These are phyloP conservation scores for Rhodamnia rubescens DNA, from an alignment of 345 rosid species.

Conservation along the genomic window DNA sequence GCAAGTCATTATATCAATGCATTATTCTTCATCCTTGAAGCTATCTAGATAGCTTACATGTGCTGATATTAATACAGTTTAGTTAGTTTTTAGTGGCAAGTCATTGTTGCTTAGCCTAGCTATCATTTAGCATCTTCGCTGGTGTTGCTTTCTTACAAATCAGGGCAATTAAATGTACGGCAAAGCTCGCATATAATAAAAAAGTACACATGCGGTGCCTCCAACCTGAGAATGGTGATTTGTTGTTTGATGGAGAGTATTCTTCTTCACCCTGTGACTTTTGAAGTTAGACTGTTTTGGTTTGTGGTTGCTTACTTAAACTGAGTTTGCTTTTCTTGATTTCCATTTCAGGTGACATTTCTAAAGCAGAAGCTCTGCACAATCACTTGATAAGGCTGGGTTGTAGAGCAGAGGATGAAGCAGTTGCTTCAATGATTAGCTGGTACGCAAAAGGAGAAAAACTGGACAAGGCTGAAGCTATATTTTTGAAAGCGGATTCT, in stretches of 20 bases:
- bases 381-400: slow-evolving; percentile 32
- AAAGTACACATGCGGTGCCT: background rate
- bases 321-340: slow-evolving; percentile 1
- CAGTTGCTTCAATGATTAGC: slow-evolving; percentile 39
- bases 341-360: slow-evolving; percentile 34
- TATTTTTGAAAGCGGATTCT: slow-evolving; percentile 39
- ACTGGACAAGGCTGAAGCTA: slow-evolving; percentile 39
- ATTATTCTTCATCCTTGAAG: background rate
- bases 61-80: background rate
- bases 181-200: background rate
- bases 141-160: background rate
- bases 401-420: slow-evolving; percentile 34
- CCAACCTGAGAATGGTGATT: background rate
- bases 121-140: background rate
- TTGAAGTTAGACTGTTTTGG: background rate
- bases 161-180: background rate
- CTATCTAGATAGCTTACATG: background rate
- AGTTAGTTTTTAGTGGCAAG: background rate
- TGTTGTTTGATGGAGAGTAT: background rate
- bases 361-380: slow-evolving; percentile 31
- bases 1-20: slow-evolving; percentile 7
- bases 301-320: background rate
- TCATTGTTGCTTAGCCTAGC: background rate
- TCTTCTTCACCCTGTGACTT: background rate
- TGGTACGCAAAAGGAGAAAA: slow-evolving; percentile 42